These are phyloP conservation scores for Paracoccidioides brasiliensis DNA, from an alignment of 2,329 filamentous ascomycete genomes.

Conservation along the genomic window DNA sequence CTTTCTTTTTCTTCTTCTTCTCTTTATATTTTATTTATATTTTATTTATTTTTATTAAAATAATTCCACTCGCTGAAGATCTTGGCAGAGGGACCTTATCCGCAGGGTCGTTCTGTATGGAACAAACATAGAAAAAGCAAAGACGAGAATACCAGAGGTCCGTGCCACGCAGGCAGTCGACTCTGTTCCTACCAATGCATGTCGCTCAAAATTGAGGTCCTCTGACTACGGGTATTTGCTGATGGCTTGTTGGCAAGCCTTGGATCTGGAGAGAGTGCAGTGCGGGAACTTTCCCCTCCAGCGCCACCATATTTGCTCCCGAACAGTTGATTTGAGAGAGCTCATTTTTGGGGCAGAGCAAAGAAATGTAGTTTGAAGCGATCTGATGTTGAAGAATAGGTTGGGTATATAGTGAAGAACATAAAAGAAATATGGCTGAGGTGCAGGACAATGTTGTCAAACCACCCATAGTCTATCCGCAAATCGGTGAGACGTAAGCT, in stretches of 20 bases:
- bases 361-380: neutral
- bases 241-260: neutral
- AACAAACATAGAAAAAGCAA: neutral
- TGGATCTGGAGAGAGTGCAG: neutral
- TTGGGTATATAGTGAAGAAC: neutral
- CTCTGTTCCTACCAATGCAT: neutral
- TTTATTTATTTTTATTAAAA: too few species aligned
- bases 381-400: too few species aligned
- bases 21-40: too few species aligned
- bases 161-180: neutral
- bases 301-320: neutral
- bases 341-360: neutral
- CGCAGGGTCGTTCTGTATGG: neutral
- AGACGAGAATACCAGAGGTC: neutral
- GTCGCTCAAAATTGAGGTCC: neutral
- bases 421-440: neutral
- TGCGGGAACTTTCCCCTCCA: neutral
- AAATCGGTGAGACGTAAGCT: neutral
- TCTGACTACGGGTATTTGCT: slow-evolving; percentile 1
- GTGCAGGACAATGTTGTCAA: neutral
- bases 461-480: neutral
- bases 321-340: neutral
- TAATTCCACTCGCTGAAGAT: neutral
- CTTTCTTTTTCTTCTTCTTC: too few species aligned
- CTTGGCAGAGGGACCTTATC: neutral